phyloP scores from a whole-genome alignment of 2,329 filamentous ascomycete genomes.

The Talaromyces sp. region DNA sequence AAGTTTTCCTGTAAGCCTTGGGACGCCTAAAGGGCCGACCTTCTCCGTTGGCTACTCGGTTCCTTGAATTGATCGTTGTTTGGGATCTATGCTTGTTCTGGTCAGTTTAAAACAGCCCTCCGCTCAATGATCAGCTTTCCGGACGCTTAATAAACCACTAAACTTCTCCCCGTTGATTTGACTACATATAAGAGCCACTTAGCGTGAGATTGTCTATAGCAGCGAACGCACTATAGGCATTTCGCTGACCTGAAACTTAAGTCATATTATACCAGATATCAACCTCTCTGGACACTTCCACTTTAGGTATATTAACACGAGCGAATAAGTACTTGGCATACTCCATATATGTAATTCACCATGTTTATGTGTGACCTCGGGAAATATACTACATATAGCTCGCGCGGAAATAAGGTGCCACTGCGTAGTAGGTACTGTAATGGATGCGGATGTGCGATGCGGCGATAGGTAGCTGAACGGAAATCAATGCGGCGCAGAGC shows the following conservation, averaged over 20 bases:
- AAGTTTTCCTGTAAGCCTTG: not conserved
- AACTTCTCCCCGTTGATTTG: not conserved
- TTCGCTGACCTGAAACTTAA: not conserved
- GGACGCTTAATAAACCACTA: not conserved
- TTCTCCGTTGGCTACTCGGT: not conserved
- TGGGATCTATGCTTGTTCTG: not conserved
- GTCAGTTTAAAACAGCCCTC: not conserved
- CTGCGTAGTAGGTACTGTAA: not conserved
- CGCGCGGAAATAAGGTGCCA: not conserved
- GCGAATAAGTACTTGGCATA: not conserved
- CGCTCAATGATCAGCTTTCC: not conserved
- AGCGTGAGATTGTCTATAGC: not conserved
- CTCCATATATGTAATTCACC: not conserved
- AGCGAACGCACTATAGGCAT: not conserved
- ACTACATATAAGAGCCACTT: not conserved
- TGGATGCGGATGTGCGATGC: not conserved
- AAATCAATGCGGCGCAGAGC: not conserved
- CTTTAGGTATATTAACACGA: not conserved
- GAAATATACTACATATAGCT: not conserved
- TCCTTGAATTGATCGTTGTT: not conserved
- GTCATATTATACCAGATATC: not conserved
- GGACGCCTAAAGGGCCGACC: not conserved
- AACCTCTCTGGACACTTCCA: not conserved
- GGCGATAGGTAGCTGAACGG: not conserved
- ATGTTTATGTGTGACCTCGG: not conserved